phyloP scores from a whole-genome alignment of 2,329 filamentous ascomycete genomes.

The Colletotrichum sp. region DNA sequence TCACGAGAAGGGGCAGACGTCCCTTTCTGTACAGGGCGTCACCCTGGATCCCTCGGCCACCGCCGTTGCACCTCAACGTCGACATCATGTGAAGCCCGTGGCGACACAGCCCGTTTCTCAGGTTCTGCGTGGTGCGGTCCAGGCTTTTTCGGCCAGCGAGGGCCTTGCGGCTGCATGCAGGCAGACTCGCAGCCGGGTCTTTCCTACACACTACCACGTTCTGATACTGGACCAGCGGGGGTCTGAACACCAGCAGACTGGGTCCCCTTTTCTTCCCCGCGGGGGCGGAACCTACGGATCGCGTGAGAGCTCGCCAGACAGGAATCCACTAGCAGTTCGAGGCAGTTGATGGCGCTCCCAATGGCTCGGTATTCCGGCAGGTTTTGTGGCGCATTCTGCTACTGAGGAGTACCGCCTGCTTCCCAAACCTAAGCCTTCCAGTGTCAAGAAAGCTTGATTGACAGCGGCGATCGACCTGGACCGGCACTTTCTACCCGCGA shows the following conservation, averaged over 20 bases:
- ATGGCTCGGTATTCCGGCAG: not conserved
- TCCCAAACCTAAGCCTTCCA: not conserved
- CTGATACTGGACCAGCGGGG: not conserved
- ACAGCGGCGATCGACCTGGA: not conserved
- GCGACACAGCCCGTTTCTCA: constrained; percentile 6
- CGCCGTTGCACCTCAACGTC: not conserved
- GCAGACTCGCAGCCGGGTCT: not conserved
- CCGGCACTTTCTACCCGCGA: not conserved
- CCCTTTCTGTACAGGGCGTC: not conserved
- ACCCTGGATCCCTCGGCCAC: not conserved
- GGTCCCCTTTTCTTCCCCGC: not conserved
- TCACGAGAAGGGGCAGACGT: not conserved
- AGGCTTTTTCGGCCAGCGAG: not conserved
- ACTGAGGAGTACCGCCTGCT: not conserved
- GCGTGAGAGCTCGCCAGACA: not conserved
- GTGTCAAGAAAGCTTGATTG: not conserved
- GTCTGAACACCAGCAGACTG: constrained; percentile 2
- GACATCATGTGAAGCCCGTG: not conserved
- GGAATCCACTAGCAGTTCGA: not conserved
- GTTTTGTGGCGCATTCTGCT: not conserved
- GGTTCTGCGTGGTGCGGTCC: not conserved
- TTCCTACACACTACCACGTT: constrained; percentile 8
- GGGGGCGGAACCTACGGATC: not conserved
- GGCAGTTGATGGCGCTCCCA: not conserved
- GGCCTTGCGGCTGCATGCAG: not conserved